These are phyloP conservation scores for Alopecurus myosuroides DNA, from an alignment of 176 grass and related monocot genomes.

Conservation along the genomic window DNA sequence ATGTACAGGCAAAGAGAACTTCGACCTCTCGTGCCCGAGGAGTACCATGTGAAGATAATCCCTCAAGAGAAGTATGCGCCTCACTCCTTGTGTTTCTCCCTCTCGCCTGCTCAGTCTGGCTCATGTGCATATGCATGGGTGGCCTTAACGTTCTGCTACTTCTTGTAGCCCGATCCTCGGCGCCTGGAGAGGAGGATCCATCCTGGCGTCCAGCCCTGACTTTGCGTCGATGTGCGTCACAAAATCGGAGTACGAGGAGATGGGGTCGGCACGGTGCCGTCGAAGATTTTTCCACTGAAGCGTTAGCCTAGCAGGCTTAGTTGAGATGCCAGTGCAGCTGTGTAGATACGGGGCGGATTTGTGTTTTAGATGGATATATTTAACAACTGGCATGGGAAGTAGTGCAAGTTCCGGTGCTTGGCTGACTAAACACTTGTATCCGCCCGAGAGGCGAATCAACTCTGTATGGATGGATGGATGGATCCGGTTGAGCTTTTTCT, in stretches of 20 bases:
- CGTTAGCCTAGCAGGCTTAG: not conserved
- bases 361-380: not conserved
- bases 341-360: not conserved
- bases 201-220: constrained; percentile 77
- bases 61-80: constrained; percentile 67
- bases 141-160: not conserved
- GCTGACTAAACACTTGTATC: not conserved
- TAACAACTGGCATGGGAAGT: not conserved
- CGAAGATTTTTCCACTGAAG: constrained; percentile 85
- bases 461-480: not conserved
- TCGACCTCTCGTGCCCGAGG: constrained; percentile 68
- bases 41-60: constrained; percentile 78
- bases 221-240: constrained; percentile 79
- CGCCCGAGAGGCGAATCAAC: not conserved
- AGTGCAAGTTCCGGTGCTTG: not conserved
- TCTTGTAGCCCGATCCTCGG: constrained; percentile 69
- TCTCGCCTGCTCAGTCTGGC: not conserved
- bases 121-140: not conserved
- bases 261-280: constrained; percentile 73
- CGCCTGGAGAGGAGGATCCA: constrained; percentile 83
- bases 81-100: not conserved
- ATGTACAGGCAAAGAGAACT: constrained; percentile 73
- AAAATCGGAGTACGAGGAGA: constrained; percentile 88
- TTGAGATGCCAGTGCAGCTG: not conserved
- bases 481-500: not conserved